Conservation (phyloP, 2,329 filamentous ascomycete genomes). For the Aspergillus vadensis region DNA sequence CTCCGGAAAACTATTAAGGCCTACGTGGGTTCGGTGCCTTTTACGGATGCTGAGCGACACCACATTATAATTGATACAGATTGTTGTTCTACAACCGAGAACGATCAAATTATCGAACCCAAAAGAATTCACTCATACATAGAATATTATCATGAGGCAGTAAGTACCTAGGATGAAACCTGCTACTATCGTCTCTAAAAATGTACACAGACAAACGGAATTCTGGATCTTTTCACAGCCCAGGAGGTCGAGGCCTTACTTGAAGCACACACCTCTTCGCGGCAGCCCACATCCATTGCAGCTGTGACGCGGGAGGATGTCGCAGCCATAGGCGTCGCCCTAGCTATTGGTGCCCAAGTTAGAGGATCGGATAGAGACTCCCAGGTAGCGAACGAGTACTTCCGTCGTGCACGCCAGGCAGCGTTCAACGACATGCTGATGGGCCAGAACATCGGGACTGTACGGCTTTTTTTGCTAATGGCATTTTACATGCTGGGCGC, state of each 20-base stretch:
- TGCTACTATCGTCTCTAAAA: background rate
- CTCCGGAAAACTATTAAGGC: background rate
- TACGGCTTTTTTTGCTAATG: slow-evolving; percentile 9
- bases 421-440: slow-evolving; percentile 5
- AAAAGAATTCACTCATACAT: background rate
- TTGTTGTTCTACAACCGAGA: background rate
- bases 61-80: background rate
- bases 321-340: background rate
- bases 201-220: background rate
- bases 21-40: background rate
- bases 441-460: background rate
- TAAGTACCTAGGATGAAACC: background rate
- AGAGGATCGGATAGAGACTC: background rate
- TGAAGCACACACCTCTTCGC: background rate
- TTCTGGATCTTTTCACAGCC: background rate
- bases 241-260: background rate
- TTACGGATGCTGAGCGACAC: background rate
- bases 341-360: slow-evolving; percentile 9
- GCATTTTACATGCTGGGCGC: slow-evolving; percentile 14
- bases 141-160: background rate
- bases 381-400: background rate
- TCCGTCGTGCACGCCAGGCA: background rate
- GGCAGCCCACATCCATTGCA: too few relatives aligned
- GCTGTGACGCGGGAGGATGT: background rate
- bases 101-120: background rate